These are phyloP conservation scores for Cordyceps cateniannulata DNA, from an alignment of 2,329 filamentous ascomycete species.

Conservation along the genomic window DNA sequence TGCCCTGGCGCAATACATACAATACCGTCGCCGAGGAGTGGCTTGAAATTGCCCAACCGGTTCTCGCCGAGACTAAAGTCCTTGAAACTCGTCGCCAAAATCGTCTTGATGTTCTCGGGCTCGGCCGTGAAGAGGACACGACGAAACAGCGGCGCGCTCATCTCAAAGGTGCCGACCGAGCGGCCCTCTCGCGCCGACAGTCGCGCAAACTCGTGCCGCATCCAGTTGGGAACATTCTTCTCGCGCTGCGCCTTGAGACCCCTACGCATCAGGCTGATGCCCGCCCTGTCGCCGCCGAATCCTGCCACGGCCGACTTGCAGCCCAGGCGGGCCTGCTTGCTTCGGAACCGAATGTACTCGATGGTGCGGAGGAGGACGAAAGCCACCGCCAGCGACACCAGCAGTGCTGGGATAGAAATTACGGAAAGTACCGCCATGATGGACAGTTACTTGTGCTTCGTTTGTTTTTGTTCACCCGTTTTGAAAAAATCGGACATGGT, in stretches of 20 bases:
- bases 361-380: neutral
- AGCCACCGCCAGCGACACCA: neutral
- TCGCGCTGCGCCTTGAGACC: conserved; percentile 14
- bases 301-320: conserved; percentile 15
- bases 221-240: conserved; percentile 16
- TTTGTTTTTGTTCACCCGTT: too few species aligned
- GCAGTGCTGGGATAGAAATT: conserved; percentile 4
- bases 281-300: conserved; percentile 14
- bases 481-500: too few species aligned
- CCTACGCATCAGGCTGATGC: conserved; percentile 13
- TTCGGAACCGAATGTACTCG: neutral
- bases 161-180: conserved; percentile 15
- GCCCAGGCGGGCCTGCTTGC: conserved; percentile 12
- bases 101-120: conserved; percentile 23
- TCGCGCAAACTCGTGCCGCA: conserved; percentile 1
- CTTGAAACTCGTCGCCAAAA: conserved; percentile 22
- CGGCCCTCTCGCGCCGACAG: conserved; percentile 13
- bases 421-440: conserved; percentile 4
- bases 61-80: conserved; percentile 21
- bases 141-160: conserved; percentile 17
- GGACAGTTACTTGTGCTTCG: too few species aligned
- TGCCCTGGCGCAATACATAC: too few species aligned
- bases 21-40: conserved; percentile 39
- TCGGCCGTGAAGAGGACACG: conserved; percentile 18
- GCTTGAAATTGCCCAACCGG: conserved; percentile 23